Conservation (phyloP, 2,329 filamentous ascomycete species). For the Ophidiomyces ophidiicola region DNA sequence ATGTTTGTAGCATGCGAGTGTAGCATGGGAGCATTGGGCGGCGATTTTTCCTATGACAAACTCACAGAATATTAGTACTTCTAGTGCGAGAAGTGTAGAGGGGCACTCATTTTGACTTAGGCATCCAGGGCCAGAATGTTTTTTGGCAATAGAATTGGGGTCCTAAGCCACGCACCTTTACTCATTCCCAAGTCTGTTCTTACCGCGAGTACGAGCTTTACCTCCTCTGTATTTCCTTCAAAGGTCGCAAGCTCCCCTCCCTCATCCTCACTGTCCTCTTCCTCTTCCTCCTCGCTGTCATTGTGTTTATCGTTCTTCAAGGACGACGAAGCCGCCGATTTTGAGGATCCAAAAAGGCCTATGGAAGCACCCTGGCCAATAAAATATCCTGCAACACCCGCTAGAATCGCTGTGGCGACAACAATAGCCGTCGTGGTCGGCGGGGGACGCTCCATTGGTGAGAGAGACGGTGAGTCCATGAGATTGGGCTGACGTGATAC, state of each 20-base stretch:
- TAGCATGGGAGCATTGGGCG: slow-evolving; percentile 91
- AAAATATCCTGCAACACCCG: slow-evolving; percentile 66
- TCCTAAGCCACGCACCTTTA: slow-evolving; percentile 62
- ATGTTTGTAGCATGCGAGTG: slow-evolving; percentile 89
- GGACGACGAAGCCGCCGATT: slow-evolving; percentile 9
- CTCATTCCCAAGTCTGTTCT: slow-evolving; percentile 94
- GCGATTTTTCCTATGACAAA: slow-evolving; percentile 81
- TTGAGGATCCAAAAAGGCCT: slow-evolving; percentile 58
- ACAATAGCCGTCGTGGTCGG: slow-evolving; percentile 50
- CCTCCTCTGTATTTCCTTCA: slow-evolving; percentile 58
- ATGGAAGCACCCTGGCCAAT: slow-evolving; percentile 53
- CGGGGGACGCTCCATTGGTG: slow-evolving; percentile 28
- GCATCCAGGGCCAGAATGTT: too few species aligned
- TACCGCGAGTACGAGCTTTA: slow-evolving; percentile 86
- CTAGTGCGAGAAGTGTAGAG: too few species aligned
- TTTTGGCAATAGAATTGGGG: too few species aligned
- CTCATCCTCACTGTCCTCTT: slow-evolving; percentile 56
- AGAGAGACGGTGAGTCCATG: slow-evolving; percentile 8
- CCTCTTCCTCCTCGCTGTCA: slow-evolving; percentile 26
- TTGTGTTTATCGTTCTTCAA: slow-evolving; percentile 24
- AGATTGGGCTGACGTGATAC: too few species aligned
- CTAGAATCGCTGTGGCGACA: slow-evolving; percentile 60
- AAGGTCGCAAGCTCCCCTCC: slow-evolving; percentile 37
- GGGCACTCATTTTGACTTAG: neutral
- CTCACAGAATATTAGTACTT: slow-evolving; percentile 1